A percentile compares a stretch with the other conserved stretches of the same genome.
phyloP scores from a whole-genome alignment of 306 rosid genomes.

The Cercis canadensis region DNA sequence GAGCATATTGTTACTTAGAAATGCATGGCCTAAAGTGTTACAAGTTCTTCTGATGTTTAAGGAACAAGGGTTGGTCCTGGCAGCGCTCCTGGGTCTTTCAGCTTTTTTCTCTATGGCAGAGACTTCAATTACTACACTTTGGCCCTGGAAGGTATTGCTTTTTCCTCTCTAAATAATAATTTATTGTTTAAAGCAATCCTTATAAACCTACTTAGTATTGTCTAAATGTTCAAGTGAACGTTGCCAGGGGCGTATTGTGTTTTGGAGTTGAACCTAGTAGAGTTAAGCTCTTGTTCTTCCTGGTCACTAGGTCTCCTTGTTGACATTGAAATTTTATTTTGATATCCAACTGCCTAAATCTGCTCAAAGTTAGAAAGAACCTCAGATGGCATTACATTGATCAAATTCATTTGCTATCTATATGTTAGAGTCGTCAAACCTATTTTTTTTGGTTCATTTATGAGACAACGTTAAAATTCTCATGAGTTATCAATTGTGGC shows the following conservation, averaged over 20 bases:
- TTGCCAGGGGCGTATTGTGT: no score
- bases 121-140: slow-evolving; percentile 95
- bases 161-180: no score
- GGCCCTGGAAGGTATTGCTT: slow-evolving; percentile 96
- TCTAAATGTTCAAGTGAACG: no score
- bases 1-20: slow-evolving; percentile 71
- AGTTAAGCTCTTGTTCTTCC: neutral
- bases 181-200: neutral
- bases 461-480: no score
- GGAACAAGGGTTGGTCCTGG: slow-evolving; percentile 91
- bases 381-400: neutral
- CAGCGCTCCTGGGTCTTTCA: slow-evolving; percentile 86
- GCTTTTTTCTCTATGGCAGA: slow-evolving; percentile 99
- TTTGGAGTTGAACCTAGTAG: neutral
- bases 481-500: no score
- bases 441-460: no score
- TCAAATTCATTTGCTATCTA: neutral
- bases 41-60: slow-evolving; percentile 78
- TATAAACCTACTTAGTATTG: neutral
- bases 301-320: neutral
- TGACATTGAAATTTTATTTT: neutral
- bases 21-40: slow-evolving; percentile 81
- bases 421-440: neutral
- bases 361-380: neutral
- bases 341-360: neutral